phyloP scores from a whole-genome alignment of 371 early-diverging fungal genomes.

The Saksenaea oblongispora region DNA sequence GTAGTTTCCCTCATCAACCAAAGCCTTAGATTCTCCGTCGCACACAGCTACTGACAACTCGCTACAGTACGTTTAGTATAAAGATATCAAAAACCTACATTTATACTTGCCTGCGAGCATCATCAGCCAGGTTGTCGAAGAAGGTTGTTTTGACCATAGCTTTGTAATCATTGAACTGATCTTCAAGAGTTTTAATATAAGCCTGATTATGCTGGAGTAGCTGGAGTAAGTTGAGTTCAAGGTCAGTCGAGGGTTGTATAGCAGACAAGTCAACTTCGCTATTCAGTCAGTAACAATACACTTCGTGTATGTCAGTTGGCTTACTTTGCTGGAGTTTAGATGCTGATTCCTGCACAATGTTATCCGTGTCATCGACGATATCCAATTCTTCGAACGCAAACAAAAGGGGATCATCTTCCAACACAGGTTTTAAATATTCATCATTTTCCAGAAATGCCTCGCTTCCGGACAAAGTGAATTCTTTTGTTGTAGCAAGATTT shows the following conservation, averaged over 20 bases:
- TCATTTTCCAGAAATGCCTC: constrained; percentile 75
- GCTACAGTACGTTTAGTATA: constrained; percentile 1
- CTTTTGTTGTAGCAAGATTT: constrained; percentile 20
- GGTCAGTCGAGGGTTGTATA: constrained; percentile 46
- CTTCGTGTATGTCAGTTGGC: not conserved
- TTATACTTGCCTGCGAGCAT: constrained; percentile 19
- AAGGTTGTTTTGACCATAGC: constrained; percentile 71
- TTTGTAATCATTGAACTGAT: constrained; percentile 72
- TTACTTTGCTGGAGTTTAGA: not conserved
- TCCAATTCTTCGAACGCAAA: constrained; percentile 75
- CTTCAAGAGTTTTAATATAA: constrained; percentile 45
- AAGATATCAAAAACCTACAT: not conserved
- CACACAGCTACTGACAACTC: constrained; percentile 13
- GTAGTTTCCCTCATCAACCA: constrained; percentile 60
- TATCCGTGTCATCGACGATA: constrained; percentile 44
- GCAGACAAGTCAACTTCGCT: constrained; percentile 11
- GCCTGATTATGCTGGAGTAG: constrained; percentile 53
- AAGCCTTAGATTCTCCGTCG: not conserved
- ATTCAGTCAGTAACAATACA: not conserved
- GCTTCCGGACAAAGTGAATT: constrained; percentile 42
- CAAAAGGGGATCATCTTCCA: constrained; percentile 83
- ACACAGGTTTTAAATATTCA: constrained; percentile 69
- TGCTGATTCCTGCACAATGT: not conserved
- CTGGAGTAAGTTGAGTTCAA: constrained; percentile 59
- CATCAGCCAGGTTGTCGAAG: constrained; percentile 56